Percentiles rank a stretch among this genome's conserved stretches.
Conservation (phyloP, 1,284 basidiomycete genomes). For the Ceratobasidium sp. region DNA sequence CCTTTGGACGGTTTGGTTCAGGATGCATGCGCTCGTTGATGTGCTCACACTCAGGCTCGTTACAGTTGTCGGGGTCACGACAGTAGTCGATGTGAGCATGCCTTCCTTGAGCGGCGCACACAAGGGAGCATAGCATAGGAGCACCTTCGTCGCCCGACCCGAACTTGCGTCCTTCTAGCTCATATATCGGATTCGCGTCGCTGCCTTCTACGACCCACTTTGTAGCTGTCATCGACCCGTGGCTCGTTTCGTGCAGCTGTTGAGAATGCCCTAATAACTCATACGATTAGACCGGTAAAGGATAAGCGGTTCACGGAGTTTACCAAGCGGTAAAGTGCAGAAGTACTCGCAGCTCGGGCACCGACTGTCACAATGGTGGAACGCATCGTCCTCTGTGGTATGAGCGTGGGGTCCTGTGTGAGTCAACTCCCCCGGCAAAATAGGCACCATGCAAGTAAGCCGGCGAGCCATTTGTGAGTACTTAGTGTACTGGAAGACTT, state of each 20-base stretch:
- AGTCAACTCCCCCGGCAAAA: slow-evolving; percentile 60
- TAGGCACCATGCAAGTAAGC: slow-evolving; percentile 63
- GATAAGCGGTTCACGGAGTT: background rate
- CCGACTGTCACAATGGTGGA: slow-evolving; percentile 67
- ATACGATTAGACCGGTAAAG: background rate
- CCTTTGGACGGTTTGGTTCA: slow-evolving; percentile 65
- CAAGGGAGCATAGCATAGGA: slow-evolving; percentile 72
- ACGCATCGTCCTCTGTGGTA: slow-evolving; percentile 59
- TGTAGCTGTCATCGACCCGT: slow-evolving; percentile 72
- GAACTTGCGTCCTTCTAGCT: slow-evolving; percentile 69
- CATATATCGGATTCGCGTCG: slow-evolving; percentile 59
- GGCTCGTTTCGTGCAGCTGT: slow-evolving; percentile 71
- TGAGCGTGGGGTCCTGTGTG: slow-evolving; percentile 68
- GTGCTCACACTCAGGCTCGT: slow-evolving; percentile 65
- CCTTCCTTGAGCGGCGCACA: slow-evolving; percentile 67
- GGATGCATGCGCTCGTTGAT: slow-evolving; percentile 62
- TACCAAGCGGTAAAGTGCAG: slow-evolving; percentile 69
- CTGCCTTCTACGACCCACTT: slow-evolving; percentile 70
- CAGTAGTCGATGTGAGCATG: slow-evolving; percentile 73
- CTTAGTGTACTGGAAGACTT: slow-evolving; percentile 64
- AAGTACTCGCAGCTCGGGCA: slow-evolving; percentile 70
- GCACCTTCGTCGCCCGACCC: slow-evolving; percentile 69
- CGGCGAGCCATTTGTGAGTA: slow-evolving; percentile 60
- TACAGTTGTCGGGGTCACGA: slow-evolving; percentile 59
- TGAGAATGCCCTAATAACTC: slow-evolving; percentile 66